Evolutionary conservation across 345 rosid genomes (phyloP).

Genomic region (Eucalyptus curtisii): DNA sequence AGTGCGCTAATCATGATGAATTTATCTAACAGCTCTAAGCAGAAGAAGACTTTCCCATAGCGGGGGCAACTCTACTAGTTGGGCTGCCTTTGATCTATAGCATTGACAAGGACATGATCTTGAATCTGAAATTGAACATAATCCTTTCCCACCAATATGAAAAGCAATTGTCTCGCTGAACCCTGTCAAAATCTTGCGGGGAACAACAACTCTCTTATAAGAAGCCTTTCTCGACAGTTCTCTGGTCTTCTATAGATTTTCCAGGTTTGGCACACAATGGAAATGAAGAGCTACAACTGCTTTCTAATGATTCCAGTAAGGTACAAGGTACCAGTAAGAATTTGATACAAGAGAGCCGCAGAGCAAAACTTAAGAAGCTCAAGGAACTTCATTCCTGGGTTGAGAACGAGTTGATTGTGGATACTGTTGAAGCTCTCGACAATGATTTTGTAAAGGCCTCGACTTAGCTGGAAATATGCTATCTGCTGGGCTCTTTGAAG

Average conservation of each 20-base stretch:
- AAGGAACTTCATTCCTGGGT: constrained; percentile 40
- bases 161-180: background rate
- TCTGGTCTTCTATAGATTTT: constrained; percentile 17
- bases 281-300: background rate
- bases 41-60: constrained; percentile 19
- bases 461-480: constrained; percentile 36
- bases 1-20: background rate
- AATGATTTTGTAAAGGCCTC: constrained; percentile 42
- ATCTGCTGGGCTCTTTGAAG: constrained; percentile 2
- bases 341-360: constrained; percentile 1
- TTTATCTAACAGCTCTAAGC: background rate
- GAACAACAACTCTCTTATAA: constrained; percentile 1
- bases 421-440: constrained; percentile 31
- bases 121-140: constrained; percentile 7
- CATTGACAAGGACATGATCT: constrained; percentile 40
- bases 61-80: constrained; percentile 45
- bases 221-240: constrained; percentile 37
- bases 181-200: background rate
- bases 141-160: constrained; percentile 60
- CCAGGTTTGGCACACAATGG: constrained; percentile 14
- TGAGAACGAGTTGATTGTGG: constrained; percentile 48
- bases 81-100: constrained; percentile 74
- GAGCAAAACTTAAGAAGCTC: constrained; percentile 18
- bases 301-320: background rate
- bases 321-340: background rate